Conservation (phyloP, 805 yeast species). For the Isabelozyma gotoi region DNA sequence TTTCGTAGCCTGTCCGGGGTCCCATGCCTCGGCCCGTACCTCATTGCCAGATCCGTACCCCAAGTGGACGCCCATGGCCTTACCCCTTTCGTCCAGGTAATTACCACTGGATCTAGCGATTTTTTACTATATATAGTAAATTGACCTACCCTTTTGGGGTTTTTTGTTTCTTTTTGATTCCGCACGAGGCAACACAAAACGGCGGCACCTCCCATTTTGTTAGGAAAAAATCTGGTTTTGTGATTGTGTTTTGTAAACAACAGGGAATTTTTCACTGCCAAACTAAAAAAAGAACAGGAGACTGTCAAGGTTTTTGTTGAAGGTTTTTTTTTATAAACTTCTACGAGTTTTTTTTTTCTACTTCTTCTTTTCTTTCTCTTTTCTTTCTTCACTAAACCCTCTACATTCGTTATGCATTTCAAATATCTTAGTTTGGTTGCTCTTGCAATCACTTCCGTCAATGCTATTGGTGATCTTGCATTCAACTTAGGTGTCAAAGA, state of each 20-base stretch:
- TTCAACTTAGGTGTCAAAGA: constrained; percentile 85
- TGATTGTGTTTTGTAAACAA: not conserved
- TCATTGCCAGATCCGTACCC: not conserved
- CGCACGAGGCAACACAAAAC: not conserved
- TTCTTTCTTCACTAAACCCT: not conserved
- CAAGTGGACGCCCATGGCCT: too few relatives aligned
- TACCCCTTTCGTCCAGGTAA: not conserved
- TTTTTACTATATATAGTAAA: not conserved
- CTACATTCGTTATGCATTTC: constrained; percentile 31
- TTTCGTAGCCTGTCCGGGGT: not conserved
- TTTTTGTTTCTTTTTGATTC: not conserved
- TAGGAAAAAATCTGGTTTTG: too few relatives aligned
- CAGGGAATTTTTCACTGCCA: not conserved
- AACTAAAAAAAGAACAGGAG: not conserved
- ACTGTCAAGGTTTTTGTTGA: not conserved
- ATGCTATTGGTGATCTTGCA: constrained; percentile 70
- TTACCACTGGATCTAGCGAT: not conserved
- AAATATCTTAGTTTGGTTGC: constrained; percentile 47
- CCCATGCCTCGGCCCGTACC: too few relatives aligned
- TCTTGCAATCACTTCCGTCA: constrained; percentile 46
- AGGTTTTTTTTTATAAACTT: constrained; percentile 3
- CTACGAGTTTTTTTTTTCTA: not conserved
- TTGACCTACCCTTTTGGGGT: not conserved
- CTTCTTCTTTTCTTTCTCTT: constrained; percentile 2
- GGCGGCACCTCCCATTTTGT: not conserved